Evolutionary conservation across 2,329 filamentous ascomycete species (phyloP).

Genomic region (Xylariomycetidae sp.): DNA sequence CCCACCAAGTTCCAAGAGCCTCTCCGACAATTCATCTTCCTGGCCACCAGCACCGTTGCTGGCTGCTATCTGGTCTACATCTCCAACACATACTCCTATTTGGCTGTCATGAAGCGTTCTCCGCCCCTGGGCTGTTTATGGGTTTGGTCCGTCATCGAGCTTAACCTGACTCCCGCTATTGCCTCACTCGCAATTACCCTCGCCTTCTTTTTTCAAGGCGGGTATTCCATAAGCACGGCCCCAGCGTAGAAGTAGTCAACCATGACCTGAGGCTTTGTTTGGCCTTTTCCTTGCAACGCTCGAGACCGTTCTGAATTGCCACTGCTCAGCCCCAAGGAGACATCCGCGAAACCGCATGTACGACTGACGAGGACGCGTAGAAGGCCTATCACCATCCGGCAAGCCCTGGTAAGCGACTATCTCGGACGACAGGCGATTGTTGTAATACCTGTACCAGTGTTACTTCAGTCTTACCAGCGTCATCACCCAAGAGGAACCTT

Average conservation of each 20-base stretch:
- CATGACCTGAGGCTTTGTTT: slow-evolving; percentile 1
- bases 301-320: neutral
- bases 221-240: slow-evolving; percentile 38
- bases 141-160: slow-evolving; percentile 89
- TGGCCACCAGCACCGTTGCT: slow-evolving; percentile 49
- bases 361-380: no score
- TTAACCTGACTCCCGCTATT: slow-evolving; percentile 63
- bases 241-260: neutral
- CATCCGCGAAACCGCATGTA: no score
- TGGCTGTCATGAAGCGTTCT: slow-evolving; percentile 84
- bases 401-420: no score
- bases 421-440: no score
- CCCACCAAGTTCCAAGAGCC: slow-evolving; percentile 38
- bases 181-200: slow-evolving; percentile 41
- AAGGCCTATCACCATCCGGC: no score
- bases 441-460: no score
- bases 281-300: slow-evolving; percentile 4
- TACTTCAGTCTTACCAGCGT: no score
- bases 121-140: slow-evolving; percentile 86
- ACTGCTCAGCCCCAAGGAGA: no score
- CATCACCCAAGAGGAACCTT: no score
- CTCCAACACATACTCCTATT: slow-evolving; percentile 73
- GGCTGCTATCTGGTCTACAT: slow-evolving; percentile 79
- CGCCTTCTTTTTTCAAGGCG: slow-evolving; percentile 41
- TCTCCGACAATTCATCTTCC: slow-evolving; percentile 58